Evolutionary conservation across 306 rosid species (phyloP).

Genomic region (Betula pendula): DNA sequence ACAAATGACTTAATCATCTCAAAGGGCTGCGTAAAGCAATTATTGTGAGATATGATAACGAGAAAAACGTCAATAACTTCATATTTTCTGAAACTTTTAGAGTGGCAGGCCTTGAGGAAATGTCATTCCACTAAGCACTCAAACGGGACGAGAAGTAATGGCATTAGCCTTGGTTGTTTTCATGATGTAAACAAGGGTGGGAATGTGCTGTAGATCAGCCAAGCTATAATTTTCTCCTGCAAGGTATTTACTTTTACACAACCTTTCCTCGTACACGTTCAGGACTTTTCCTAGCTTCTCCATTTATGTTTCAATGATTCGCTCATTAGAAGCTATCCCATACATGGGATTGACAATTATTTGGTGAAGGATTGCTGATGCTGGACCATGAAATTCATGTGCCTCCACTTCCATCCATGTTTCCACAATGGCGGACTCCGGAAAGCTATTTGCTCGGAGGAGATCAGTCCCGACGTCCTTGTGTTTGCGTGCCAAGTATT

Average conservation of each 20-base stretch:
- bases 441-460: conserved; percentile 9
- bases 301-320: not conserved
- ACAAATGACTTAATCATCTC: too few relatives aligned
- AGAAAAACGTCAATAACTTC: not conserved
- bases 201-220: conserved; percentile 18
- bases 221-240: conserved; percentile 8
- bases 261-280: conserved; percentile 19
- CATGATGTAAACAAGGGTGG: conserved; percentile 19
- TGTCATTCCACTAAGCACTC: conserved; percentile 24
- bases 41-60: too few relatives aligned
- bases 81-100: not conserved
- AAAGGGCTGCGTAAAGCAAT: too few relatives aligned
- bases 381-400: conserved; percentile 7
- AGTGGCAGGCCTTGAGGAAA: conserved; percentile 9
- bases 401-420: conserved; percentile 24
- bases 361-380: not conserved
- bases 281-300: conserved; percentile 14
- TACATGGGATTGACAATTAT: not conserved
- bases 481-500: conserved; percentile 19
- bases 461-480: conserved; percentile 7
- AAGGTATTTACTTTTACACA: not conserved
- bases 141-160: conserved; percentile 6
- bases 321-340: not conserved
- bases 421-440: not conserved
- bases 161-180: not conserved